Percentiles rank a stretch among this genome's conserved stretches.
Evolutionary conservation across 352 stramenopile species (phyloP).

Genomic region (Pythium vanterpoolii): DNA sequence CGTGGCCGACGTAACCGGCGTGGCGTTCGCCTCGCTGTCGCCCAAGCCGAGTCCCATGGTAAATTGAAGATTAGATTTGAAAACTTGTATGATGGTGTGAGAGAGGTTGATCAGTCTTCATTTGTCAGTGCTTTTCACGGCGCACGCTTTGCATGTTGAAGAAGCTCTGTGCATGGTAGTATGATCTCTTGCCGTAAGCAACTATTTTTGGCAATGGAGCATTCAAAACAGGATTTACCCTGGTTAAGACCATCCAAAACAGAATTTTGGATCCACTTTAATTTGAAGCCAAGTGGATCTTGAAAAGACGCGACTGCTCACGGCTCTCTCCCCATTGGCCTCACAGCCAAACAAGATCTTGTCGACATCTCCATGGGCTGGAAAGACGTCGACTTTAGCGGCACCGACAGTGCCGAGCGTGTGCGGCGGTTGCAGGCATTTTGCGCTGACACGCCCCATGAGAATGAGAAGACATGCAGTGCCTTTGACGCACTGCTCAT

Average conservation of each 20-base stretch:
- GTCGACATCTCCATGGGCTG: conserved; percentile 33
- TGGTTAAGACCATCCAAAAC: neutral
- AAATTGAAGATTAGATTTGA: conserved; percentile 4
- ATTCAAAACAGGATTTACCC: neutral
- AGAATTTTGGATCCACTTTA: neutral
- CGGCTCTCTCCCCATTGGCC: neutral
- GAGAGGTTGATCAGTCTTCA: neutral
- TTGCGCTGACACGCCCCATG: conserved; percentile 22
- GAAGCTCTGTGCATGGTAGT: neutral
- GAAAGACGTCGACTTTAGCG: conserved; percentile 54
- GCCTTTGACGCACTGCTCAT: conserved; percentile 54
- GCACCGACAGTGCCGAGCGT: conserved; percentile 51
- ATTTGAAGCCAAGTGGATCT: conserved; percentile 11
- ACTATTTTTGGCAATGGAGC: neutral
- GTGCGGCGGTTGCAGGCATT: conserved; percentile 51
- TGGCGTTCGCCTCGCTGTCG: neutral
- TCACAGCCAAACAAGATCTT: neutral
- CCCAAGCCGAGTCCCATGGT: conserved; percentile 10
- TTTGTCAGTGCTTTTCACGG: neutral
- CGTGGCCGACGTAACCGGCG: neutral
- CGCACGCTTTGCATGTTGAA: neutral
- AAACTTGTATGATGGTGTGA: conserved; percentile 1
- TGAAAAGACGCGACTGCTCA: conserved; percentile 20
- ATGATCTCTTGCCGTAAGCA: neutral
- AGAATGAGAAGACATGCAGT: neutral